Evolutionary conservation across 73 alveolate genomes (phyloP).

Genomic region (Paramecium sexaurelia): DNA sequence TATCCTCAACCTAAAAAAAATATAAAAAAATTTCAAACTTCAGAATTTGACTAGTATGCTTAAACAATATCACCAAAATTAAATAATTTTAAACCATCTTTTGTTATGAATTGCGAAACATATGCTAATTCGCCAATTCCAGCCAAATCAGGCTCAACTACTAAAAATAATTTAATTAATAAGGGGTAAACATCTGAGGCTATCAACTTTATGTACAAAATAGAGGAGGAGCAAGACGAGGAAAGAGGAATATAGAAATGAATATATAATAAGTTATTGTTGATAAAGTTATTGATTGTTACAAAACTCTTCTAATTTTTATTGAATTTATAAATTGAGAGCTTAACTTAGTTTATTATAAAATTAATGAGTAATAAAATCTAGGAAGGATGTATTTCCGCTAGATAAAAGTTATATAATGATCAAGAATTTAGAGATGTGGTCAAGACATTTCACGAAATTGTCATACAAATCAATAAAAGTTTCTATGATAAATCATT

Average conservation of each 20-base stretch:
- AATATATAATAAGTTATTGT: neutral
- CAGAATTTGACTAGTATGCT: neutral
- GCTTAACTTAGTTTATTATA: neutral
- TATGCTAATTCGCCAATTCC: neutral
- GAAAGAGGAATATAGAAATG: constrained; percentile 19
- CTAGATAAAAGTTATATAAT: constrained; percentile 21
- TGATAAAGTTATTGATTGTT: neutral
- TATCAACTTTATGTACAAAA: neutral
- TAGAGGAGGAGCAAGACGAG: constrained; percentile 5
- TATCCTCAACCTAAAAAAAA: neutral
- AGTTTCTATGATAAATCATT: neutral
- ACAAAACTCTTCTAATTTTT: neutral
- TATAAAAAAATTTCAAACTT: neutral
- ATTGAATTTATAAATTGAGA: neutral
- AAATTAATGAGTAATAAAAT: constrained; percentile 3
- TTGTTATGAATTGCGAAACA: neutral
- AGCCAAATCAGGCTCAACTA: neutral
- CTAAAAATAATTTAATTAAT: neutral
- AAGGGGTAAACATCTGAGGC: neutral
- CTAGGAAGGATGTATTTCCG: neutral
- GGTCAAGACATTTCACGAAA: constrained; percentile 46
- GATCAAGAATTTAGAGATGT: constrained; percentile 49
- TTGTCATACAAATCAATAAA: constrained; percentile 28
- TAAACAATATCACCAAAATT: neutral
- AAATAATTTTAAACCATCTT: constrained; percentile 6